Percentiles rank a stretch among this genome's conserved stretches.
These are phyloP conservation scores for Periconia sp. DNA, from an alignment of 2,329 filamentous ascomycete species.

Conservation along the genomic window DNA sequence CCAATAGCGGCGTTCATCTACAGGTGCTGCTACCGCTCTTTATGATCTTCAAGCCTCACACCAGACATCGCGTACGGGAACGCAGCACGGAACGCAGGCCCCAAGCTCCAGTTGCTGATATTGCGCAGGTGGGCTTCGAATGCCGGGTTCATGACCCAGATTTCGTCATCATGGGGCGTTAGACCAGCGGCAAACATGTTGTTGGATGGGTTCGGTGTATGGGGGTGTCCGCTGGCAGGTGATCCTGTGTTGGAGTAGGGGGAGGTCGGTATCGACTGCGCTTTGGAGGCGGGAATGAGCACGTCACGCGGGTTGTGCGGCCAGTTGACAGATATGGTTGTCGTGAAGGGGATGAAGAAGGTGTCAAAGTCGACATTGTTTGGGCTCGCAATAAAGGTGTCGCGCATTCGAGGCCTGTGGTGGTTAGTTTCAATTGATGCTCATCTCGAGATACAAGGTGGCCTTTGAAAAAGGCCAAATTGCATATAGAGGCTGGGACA, in stretches of 20 bases:
- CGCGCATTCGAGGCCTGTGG: constrained; percentile 67
- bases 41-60: constrained; percentile 34
- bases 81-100: constrained; percentile 64
- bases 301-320: constrained; percentile 74
- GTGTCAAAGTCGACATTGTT: constrained; percentile 69
- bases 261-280: constrained; percentile 16
- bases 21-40: constrained; percentile 15
- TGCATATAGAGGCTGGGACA: background rate
- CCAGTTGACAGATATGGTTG: constrained; percentile 78
- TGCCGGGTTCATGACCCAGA: constrained; percentile 79
- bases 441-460: background rate
- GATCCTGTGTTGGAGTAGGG: constrained; percentile 34
- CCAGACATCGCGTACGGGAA: constrained; percentile 59
- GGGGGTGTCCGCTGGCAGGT: constrained; percentile 9
- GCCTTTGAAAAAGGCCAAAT: background rate
- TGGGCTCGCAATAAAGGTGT: constrained; percentile 60
- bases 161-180: constrained; percentile 46
- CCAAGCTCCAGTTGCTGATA: constrained; percentile 80
- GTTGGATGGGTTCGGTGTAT: background rate
- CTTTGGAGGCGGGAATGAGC: constrained; percentile 54
- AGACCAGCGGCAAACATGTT: background rate
- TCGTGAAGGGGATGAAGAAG: constrained; percentile 82
- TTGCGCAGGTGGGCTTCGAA: constrained; percentile 79
- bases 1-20: constrained; percentile 9
- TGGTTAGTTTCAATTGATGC: constrained; percentile 12